phyloP scores from a whole-genome alignment of 371 early-diverging fungal genomes.

The Mortierella sp. region DNA sequence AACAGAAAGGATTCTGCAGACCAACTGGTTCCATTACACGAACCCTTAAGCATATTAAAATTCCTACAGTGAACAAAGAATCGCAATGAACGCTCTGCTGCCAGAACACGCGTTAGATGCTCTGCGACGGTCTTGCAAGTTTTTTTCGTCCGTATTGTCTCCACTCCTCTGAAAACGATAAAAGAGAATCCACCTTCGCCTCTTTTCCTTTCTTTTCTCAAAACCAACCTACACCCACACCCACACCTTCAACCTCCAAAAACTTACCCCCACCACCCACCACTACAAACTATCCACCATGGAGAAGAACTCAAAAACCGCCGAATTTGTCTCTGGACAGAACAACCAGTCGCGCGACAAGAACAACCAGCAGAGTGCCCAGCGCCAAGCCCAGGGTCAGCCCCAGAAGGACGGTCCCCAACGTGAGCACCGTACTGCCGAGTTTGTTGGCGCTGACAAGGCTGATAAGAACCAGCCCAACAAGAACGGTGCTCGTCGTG shows the following conservation, averaged over 20 bases:
- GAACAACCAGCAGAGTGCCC: background rate
- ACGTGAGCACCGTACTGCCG: slow-evolving; percentile 7
- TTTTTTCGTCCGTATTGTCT: background rate
- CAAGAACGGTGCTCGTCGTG: background rate
- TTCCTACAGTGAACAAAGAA: too few species aligned
- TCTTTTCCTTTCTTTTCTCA: background rate
- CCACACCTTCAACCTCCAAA: background rate
- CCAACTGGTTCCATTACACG: too few species aligned
- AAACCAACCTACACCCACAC: background rate
- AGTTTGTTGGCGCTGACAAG: slow-evolving; percentile 15
- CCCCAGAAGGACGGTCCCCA: background rate
- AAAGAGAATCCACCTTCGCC: background rate
- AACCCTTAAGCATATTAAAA: too few species aligned
- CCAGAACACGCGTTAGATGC: background rate
- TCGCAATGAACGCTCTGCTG: too few species aligned
- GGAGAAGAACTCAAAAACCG: background rate
- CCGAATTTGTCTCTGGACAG: slow-evolving; percentile 14
- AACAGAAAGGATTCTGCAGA: too few species aligned
- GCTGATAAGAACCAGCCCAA: background rate
- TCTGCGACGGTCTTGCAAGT: background rate
- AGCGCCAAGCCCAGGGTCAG: slow-evolving; percentile 10
- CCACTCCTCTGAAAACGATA: background rate
- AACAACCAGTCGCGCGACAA: slow-evolving; percentile 9
- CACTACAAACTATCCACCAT: background rate
- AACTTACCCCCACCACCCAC: background rate